phyloP scores from a whole-genome alignment of 2,329 filamentous ascomycete genomes.

The Aspergillus tanneri region DNA sequence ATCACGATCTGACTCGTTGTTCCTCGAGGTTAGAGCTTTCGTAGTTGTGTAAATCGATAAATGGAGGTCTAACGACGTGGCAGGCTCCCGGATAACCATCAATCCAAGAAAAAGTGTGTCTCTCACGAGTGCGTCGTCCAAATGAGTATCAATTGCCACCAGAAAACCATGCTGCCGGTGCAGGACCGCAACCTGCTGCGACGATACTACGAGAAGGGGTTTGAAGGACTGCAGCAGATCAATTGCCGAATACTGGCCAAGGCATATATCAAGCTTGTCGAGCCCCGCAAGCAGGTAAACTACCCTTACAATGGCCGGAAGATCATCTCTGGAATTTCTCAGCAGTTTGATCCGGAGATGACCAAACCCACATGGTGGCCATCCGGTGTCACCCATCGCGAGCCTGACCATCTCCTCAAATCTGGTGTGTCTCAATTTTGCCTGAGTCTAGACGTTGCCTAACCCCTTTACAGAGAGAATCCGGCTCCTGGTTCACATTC shows the following conservation, averaged over 20 bases:
- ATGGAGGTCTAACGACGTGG: neutral
- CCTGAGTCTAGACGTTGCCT: neutral
- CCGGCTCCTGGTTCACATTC: constrained; percentile 34
- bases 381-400: constrained; percentile 30
- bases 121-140: constrained; percentile 23
- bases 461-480: constrained; percentile 25
- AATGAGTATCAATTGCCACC: constrained; percentile 25
- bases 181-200: constrained; percentile 26
- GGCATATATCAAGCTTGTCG: constrained; percentile 38
- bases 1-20: constrained; percentile 9
- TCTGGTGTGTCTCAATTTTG: constrained; percentile 21
- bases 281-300: constrained; percentile 39
- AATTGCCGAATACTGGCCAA: constrained; percentile 38
- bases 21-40: constrained; percentile 13
- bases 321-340: constrained; percentile 29
- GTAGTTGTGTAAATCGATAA: neutral
- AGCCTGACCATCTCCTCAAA: constrained; percentile 37
- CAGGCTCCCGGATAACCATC: constrained; percentile 8
- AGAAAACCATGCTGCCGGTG: constrained; percentile 27
- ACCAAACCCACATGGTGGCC: constrained; percentile 40
- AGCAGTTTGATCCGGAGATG: constrained; percentile 33
- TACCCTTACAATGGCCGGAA: constrained; percentile 38
- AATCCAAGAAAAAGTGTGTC: constrained; percentile 18
- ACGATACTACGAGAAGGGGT: constrained; percentile 35
- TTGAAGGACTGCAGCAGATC: constrained; percentile 36